phyloP scores from a whole-genome alignment of 495 filamentous ascomycete species.

The Podospora sp. region DNA sequence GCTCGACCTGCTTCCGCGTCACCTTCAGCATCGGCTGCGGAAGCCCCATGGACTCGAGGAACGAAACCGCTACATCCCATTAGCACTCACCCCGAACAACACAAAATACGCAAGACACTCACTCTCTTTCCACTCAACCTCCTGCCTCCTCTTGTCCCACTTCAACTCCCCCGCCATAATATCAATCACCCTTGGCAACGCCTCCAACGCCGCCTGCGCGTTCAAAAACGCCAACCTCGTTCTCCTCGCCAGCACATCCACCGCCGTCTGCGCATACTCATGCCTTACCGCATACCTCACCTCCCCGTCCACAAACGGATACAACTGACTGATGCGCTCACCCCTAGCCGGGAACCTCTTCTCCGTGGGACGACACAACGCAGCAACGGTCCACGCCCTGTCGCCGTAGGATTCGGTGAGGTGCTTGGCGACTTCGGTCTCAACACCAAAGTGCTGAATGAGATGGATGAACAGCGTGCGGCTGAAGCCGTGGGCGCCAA shows the following conservation, averaged over 20 bases:
- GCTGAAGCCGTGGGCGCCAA: constrained; percentile 92
- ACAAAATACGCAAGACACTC: constrained; percentile 24
- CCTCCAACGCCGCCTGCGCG: constrained; percentile 91
- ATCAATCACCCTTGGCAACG: constrained; percentile 85
- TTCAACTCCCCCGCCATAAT: constrained; percentile 87
- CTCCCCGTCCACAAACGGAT: constrained; percentile 97
- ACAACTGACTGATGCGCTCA: constrained; percentile 75
- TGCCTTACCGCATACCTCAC: constrained; percentile 85
- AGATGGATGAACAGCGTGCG: constrained; percentile 98
- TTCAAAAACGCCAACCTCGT: constrained; percentile 93
- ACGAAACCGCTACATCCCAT: constrained; percentile 56
- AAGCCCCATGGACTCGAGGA: constrained; percentile 84
- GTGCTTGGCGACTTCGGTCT: constrained; percentile 93
- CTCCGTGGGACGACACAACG: constrained; percentile 77
- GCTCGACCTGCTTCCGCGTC: constrained; percentile 76
- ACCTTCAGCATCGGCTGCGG: constrained; percentile 72
- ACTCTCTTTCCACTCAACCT: constrained; percentile 83
- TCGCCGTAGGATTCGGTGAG: constrained; percentile 90
- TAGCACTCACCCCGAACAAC: not conserved
- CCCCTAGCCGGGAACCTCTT: constrained; percentile 87
- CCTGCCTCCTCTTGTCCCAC: constrained; percentile 76
- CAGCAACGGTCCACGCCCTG: constrained; percentile 92
- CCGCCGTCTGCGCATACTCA: constrained; percentile 93
- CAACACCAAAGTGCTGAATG: constrained; percentile 94
- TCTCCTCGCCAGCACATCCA: constrained; percentile 85